A percentile compares a stretch with the other conserved stretches of the same genome.
These are phyloP conservation scores for Colletotrichum magnum DNA, from an alignment of 2,329 filamentous ascomycete genomes.

Conservation along the genomic window DNA sequence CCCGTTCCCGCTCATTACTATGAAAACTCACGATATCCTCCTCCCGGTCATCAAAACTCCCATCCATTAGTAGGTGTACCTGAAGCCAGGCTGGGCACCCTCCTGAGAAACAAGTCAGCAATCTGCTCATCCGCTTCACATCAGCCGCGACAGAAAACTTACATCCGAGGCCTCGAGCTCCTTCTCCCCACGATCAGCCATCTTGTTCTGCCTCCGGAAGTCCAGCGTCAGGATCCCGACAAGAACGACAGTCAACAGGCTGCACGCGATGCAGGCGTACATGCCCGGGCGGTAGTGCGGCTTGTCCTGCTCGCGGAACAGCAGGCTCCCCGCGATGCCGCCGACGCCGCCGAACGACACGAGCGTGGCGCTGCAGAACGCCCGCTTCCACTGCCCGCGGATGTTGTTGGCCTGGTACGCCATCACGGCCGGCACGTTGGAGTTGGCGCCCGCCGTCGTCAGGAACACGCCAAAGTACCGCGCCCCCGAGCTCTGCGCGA, in stretches of 20 bases:
- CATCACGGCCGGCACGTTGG: slow-evolving; percentile 81
- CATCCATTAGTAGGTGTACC: slow-evolving; percentile 50
- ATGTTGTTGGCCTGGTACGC: slow-evolving; percentile 92
- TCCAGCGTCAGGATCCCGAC: slow-evolving; percentile 57
- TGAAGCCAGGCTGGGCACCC: slow-evolving; percentile 47
- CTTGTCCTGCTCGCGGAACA: slow-evolving; percentile 74
- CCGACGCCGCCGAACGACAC: slow-evolving; percentile 84
- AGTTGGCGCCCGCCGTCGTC: slow-evolving; percentile 81
- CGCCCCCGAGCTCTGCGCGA: slow-evolving; percentile 66
- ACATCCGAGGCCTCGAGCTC: slow-evolving; percentile 66
- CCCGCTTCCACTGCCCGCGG: slow-evolving; percentile 89
- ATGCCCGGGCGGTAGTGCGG: slow-evolving; percentile 69
- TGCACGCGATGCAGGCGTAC: slow-evolving; percentile 68
- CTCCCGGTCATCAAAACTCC: neutral
- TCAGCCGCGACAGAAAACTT: slow-evolving; percentile 46
- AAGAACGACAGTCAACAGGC: slow-evolving; percentile 60
- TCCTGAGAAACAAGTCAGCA: slow-evolving; percentile 36
- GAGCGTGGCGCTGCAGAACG: slow-evolving; percentile 81
- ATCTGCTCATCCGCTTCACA: neutral
- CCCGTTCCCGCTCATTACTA: slow-evolving; percentile 9
- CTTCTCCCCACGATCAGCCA: slow-evolving; percentile 68
- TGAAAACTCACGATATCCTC: slow-evolving; percentile 13
- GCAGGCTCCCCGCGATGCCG: slow-evolving; percentile 81
- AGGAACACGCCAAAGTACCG: slow-evolving; percentile 84
- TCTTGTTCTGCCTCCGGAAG: slow-evolving; percentile 61